phyloP scores from a whole-genome alignment of 2,329 filamentous ascomycete genomes.

The Leptographium wingfieldii region DNA sequence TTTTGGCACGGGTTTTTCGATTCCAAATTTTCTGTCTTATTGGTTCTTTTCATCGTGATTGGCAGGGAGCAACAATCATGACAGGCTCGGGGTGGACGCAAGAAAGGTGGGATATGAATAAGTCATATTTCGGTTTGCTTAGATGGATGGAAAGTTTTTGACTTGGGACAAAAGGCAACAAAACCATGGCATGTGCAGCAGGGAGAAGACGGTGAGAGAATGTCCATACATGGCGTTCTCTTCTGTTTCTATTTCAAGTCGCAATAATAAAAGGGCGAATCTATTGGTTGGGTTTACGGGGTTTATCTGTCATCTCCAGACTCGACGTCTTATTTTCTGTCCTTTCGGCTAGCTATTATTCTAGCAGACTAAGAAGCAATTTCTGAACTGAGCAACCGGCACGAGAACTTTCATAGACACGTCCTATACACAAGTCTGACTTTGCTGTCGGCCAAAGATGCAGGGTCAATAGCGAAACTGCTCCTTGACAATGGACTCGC shows the following conservation, averaged over 20 bases:
- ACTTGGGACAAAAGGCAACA: not conserved
- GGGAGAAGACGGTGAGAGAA: not conserved
- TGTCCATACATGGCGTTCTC: not conserved
- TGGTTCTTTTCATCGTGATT: not conserved
- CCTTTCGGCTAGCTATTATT: not conserved
- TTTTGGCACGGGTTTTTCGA: not conserved
- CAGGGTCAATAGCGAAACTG: constrained; percentile 17
- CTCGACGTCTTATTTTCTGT: not conserved
- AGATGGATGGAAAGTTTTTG: not conserved
- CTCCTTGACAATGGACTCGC: constrained; percentile 31
- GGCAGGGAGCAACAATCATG: not conserved
- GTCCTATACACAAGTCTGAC: too few relatives aligned
- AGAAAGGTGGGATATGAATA: not conserved
- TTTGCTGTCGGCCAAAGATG: too few relatives aligned
- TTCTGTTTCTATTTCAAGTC: not conserved
- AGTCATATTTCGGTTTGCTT: not conserved
- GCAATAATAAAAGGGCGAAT: not conserved
- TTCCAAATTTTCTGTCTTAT: not conserved
- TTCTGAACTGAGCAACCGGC: too few relatives aligned
- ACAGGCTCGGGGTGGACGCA: not conserved
- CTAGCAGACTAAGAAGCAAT: not conserved
- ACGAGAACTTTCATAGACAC: too few relatives aligned
- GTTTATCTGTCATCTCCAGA: not conserved
- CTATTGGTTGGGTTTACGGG: not conserved
- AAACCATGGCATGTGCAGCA: not conserved